These are phyloP conservation scores for Ogataea dorogensis DNA, from an alignment of 805 yeast genomes.

Conservation along the genomic window DNA sequence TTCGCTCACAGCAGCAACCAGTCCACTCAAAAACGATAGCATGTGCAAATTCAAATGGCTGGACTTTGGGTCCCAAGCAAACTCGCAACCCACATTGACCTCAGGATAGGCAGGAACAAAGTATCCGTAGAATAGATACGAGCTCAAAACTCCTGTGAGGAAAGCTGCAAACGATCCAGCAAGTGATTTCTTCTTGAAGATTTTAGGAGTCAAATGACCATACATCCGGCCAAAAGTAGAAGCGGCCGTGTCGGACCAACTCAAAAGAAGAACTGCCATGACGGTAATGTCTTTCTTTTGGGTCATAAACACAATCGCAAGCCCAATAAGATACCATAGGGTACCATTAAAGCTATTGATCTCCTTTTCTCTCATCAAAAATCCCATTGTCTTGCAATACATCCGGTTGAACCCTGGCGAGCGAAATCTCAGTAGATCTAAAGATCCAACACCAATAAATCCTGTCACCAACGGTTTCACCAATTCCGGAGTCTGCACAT, in stretches of 20 bases:
- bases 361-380: slow-evolving; percentile 83
- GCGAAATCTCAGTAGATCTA: slow-evolving; percentile 69
- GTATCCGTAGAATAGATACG: slow-evolving; percentile 67
- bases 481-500: slow-evolving; percentile 55
- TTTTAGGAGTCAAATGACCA: slow-evolving; percentile 80
- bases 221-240: slow-evolving; percentile 86
- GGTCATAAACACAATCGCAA: slow-evolving; percentile 63
- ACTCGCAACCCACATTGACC: slow-evolving; percentile 48
- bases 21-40: slow-evolving; percentile 64
- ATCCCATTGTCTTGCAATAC: slow-evolving; percentile 70
- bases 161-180: slow-evolving; percentile 93
- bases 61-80: slow-evolving; percentile 63
- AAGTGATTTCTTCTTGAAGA: slow-evolving; percentile 72
- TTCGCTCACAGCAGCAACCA: slow-evolving; percentile 85
- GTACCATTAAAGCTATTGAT: slow-evolving; percentile 76
- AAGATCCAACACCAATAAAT: slow-evolving; percentile 52
- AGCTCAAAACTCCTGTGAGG: slow-evolving; percentile 62
- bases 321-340: slow-evolving; percentile 81
- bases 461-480: slow-evolving; percentile 56
- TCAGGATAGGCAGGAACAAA: slow-evolving; percentile 63
- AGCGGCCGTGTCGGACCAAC: slow-evolving; percentile 98
- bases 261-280: slow-evolving; percentile 71
- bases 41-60: slow-evolving; percentile 53
- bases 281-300: slow-evolving; percentile 81
- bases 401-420: slow-evolving; percentile 59